Base-by-base conservation (phyloP, 2,329 filamentous ascomycete species). In the Seiridium unicorne region DNA sequence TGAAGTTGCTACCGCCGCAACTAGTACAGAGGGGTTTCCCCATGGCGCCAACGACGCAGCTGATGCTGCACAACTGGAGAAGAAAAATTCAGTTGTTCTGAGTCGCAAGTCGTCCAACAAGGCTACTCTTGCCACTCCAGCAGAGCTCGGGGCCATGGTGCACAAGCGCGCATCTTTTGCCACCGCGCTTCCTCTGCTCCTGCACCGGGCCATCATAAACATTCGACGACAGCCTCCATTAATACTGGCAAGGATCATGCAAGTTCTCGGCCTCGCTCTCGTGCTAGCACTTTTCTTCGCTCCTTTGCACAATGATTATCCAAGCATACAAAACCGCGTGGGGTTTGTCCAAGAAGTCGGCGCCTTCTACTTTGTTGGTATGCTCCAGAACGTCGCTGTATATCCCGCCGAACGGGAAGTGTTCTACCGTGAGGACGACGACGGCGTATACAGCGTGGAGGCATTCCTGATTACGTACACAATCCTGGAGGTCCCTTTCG, bases 361-460 rank as follows among this genome's bases (percentile, higher is more conserved):
- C 1, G 87, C 89, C 0, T 84, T 91, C 42, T 90, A 90, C 72
- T 90, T 90, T 65, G 84, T 91, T 2, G 90, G 90, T 35, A 92
- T 93, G 89, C 80, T 93, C 10, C 89, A 93, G 71, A 92, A 92
- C 67, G 87, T 92, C 3, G 88, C 89, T 3, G 81, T 91, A 6
- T 92, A 92, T 68, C 90, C 90, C 0, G 77, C 77, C 46, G 90
- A 92, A 69, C 81, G 89, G 3, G 89, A 91, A 60, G 89, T 92
- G 0, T 93, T 92, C 71, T 91, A 92, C 69, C 84, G 88, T 64
- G 90, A 93, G 74, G 84, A 90, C 66, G 88, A 89, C 62, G 90
- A 93, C 71, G 83, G 84, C 5, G 86, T 89, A 2, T 93, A 93
- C 69, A 80, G 85, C 3, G 84, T 89, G 1, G 87, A 90, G 64